Percentiles rank a stretch among this genome's conserved stretches.
These are phyloP conservation scores for Tetrapisispora nanseiensis DNA, from an alignment of 805 yeast genomes.

Conservation along the genomic window DNA sequence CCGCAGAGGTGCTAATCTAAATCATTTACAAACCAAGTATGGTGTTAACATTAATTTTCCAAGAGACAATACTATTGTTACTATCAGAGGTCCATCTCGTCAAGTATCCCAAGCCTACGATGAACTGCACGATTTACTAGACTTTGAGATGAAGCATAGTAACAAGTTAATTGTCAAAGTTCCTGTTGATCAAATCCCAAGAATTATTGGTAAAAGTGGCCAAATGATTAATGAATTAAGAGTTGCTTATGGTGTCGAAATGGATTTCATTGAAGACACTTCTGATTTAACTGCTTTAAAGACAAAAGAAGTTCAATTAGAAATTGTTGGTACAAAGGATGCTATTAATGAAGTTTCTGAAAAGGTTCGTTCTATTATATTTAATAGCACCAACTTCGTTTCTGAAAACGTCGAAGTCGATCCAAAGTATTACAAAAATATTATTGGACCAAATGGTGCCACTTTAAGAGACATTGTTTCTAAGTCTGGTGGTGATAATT, in stretches of 20 bases:
- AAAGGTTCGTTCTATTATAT: conserved; percentile 52
- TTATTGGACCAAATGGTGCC: conserved; percentile 74
- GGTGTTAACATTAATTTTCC: conserved; percentile 75
- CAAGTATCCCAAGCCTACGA: conserved; percentile 76
- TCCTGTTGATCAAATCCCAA: conserved; percentile 65
- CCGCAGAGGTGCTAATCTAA: conserved; percentile 66
- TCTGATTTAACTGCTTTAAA: conserved; percentile 37
- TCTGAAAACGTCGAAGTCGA: conserved; percentile 55
- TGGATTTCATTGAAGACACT: conserved; percentile 32
- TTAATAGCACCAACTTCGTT: conserved; percentile 52
- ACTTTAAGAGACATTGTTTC: conserved; percentile 61
- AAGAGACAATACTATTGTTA: conserved; percentile 47
- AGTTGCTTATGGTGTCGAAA: conserved; percentile 46
- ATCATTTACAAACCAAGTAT: conserved; percentile 80
- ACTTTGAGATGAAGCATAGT: conserved; percentile 82
- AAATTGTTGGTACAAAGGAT: conserved; percentile 65
- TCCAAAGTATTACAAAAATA: conserved; percentile 59
- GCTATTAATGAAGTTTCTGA: conserved; percentile 67
- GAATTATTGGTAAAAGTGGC: conserved; percentile 85
- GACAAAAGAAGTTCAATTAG: conserved; percentile 47
- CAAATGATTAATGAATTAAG: conserved; percentile 72
- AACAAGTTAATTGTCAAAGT: conserved; percentile 50
- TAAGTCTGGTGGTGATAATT: conserved; percentile 58
- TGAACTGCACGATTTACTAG: conserved; percentile 71
- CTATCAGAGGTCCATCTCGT: conserved; percentile 79